A percentile compares a stretch with the other conserved stretches of the same genome.
Evolutionary conservation across 331 rosid genomes (phyloP).

Genomic region (Phaseolus coccineus): DNA sequence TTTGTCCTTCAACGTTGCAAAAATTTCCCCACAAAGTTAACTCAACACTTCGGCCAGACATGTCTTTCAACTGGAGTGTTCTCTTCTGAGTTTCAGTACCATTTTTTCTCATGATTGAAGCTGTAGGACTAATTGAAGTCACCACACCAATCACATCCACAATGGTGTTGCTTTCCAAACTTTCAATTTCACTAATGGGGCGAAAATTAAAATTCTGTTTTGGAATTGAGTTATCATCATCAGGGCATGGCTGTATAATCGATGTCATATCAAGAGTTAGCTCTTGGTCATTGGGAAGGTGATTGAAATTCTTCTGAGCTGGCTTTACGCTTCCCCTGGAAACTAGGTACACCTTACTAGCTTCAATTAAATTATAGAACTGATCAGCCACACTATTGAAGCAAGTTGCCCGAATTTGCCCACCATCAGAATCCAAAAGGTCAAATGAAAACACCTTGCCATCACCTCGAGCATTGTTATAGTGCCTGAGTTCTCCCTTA

Average conservation of each 20-base stretch:
- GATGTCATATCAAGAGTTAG: slow-evolving; percentile 70
- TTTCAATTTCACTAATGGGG: slow-evolving; percentile 66
- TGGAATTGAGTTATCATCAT: slow-evolving; percentile 78
- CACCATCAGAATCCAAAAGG: slow-evolving; percentile 81
- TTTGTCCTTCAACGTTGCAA: slow-evolving; percentile 79
- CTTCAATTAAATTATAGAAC: slow-evolving; percentile 74
- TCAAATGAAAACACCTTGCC: slow-evolving; percentile 95
- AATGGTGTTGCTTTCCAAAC: slow-evolving; percentile 65
- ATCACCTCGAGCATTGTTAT: slow-evolving; percentile 77
- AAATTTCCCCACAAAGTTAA: slow-evolving; percentile 86
- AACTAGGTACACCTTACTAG: slow-evolving; percentile 72
- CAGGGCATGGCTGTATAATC: slow-evolving; percentile 65
- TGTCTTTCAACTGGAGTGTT: slow-evolving; percentile 84
- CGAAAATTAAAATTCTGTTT: slow-evolving; percentile 70
- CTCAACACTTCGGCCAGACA: slow-evolving; percentile 82
- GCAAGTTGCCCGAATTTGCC: slow-evolving; percentile 92
- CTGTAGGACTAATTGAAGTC: slow-evolving; percentile 66
- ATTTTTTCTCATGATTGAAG: slow-evolving; percentile 80
- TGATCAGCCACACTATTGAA: slow-evolving; percentile 86
- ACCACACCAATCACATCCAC: slow-evolving; percentile 89
- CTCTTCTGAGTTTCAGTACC: slow-evolving; percentile 88
- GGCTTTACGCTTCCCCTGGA: slow-evolving; percentile 80
- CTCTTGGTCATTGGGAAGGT: slow-evolving; percentile 77
- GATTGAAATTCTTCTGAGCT: slow-evolving; percentile 78
- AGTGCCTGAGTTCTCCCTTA: slow-evolving; percentile 79